Evolutionary conservation across 163 green algal species (phyloP), one percentile per base, ranked within the genome.

Genomic region (Scenedesmus sp.): DNA sequence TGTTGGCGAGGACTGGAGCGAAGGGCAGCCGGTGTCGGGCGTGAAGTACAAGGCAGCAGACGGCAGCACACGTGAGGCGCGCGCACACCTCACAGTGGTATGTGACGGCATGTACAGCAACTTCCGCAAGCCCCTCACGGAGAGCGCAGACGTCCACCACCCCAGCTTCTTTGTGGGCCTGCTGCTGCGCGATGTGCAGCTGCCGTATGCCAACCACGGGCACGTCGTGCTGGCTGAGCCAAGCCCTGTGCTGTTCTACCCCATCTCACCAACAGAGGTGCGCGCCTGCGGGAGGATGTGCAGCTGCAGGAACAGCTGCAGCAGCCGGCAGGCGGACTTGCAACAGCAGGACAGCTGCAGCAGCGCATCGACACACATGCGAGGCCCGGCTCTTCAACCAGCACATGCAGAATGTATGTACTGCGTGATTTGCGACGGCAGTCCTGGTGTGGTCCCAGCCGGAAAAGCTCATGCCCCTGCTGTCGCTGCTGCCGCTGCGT

Each of bases 61-160:
- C 24, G 95, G 95, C 59, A 72, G 89, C 7, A 92, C 98, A 37
- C 93, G 93, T 2, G 87, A 93, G 12, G 96, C 96, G 1, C 91
- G 80, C 0, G 98, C 96, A 20, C 95, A 97, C 93, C 96, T 99
- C 12, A 99, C 97, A 35, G 95, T 99, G 42, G 97, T 99, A 56
- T 99, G 98, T 92, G 98, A 99, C 93, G 98, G 98, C 91, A 99
- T 99, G 97, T 99, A 99, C 95, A 99, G 96, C 84, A 95, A 93
- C 43, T 95, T 99, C 73, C 95, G 88, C 30, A 91, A 76, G 81
- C 95, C 94, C 85, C 92, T 97, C 35, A 87, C 90, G 9, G 40
- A 85, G 86, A 72, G 51, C 10, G 80, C 93, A 9, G 85, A 96
- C 88, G 93, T 98, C 15, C 70, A 96, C 37, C 93, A 97, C 80